These are phyloP conservation scores for Fomitiporia mediterranea DNA, from an alignment of 1,284 basidiomycete genomes.

Conservation along the genomic window DNA sequence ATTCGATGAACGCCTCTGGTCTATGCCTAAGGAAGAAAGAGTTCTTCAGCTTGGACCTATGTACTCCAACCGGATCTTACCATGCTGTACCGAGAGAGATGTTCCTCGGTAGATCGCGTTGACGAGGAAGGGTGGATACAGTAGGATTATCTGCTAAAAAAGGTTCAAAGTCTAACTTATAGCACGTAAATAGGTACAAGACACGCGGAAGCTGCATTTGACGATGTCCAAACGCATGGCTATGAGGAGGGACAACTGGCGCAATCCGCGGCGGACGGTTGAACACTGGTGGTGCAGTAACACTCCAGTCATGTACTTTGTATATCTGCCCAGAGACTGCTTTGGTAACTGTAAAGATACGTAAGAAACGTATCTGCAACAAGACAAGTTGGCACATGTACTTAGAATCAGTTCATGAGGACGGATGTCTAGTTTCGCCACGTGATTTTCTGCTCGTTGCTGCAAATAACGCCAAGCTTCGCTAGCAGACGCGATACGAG, in stretches of 20 bases:
- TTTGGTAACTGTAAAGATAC: constrained; percentile 30
- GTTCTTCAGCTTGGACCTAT: neutral
- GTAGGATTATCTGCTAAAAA: constrained; percentile 15
- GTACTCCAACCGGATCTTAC: neutral
- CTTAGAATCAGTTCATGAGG: constrained; percentile 44
- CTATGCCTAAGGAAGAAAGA: neutral
- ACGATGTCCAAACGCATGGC: neutral
- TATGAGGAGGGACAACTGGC: neutral
- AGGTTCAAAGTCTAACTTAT: constrained; percentile 14
- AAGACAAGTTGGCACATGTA: constrained; percentile 25
- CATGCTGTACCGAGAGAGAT: constrained; percentile 9
- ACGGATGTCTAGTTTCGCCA: constrained; percentile 31
- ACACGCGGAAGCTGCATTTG: constrained; percentile 31
- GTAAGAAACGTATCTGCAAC: neutral
- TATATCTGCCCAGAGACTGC: constrained; percentile 34
- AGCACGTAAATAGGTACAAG: constrained; percentile 35
- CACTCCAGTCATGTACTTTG: constrained; percentile 2
- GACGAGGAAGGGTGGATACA: neutral
- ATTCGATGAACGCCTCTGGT: constrained; percentile 17
- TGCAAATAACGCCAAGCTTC: constrained; percentile 44
- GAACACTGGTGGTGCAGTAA: neutral
- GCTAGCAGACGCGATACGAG: constrained; percentile 27
- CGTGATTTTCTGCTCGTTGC: constrained; percentile 32
- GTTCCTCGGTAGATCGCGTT: neutral
- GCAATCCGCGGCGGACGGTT: neutral